Base-by-base conservation (phyloP, 2,329 filamentous ascomycete species). In the Fusarium nelsonii region DNA sequence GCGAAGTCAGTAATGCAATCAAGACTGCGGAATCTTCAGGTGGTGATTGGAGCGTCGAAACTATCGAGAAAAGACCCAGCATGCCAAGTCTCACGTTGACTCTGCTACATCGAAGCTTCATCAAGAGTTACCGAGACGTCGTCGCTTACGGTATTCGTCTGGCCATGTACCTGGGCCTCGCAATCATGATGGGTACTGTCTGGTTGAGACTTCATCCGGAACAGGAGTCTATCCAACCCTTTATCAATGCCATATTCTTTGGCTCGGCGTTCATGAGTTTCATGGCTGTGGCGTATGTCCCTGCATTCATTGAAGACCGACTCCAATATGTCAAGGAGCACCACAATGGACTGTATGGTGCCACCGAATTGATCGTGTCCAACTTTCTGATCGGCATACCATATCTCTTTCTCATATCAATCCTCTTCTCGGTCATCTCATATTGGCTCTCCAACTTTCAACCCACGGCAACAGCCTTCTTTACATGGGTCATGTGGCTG, bases 131-230 rank as follows among this genome's bases (percentile, higher is more conserved):
- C 78, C 89, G 93, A 28, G 93, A 97, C 76, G 85, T 97, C 8
- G 88, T 97, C 52, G 92, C 90, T 0, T 97, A 97, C 74, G 92
- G 91, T 1, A 93, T 96, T 70, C 88, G 93, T 5, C 84, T 96
- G 41, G 90, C 87, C 40, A 97, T 97, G 92, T 96, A 97, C 78
- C 68, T 74, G 23, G 87, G 88, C 1, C 84, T 97, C 16, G 92
- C 92, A 2, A 87, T 96, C 71, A 90, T 96, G 87, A 94, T 95
- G 90, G 93, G 93, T 7, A 97, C 93, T 0, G 91, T 97, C 14
- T 97, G 92, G 90, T 81, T 97, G 15, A 88, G 93, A 8, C 83
- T 97, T 4, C 81, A 85, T 6, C 84, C 90, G 0, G 81, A 84
- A 0, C 93, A 97, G 76, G 82, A 85, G 58, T 91, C 91, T 61